Evolutionary conservation across 2,329 filamentous ascomycete species (phyloP).

Genomic region (Pseudocercospora fuligena): DNA sequence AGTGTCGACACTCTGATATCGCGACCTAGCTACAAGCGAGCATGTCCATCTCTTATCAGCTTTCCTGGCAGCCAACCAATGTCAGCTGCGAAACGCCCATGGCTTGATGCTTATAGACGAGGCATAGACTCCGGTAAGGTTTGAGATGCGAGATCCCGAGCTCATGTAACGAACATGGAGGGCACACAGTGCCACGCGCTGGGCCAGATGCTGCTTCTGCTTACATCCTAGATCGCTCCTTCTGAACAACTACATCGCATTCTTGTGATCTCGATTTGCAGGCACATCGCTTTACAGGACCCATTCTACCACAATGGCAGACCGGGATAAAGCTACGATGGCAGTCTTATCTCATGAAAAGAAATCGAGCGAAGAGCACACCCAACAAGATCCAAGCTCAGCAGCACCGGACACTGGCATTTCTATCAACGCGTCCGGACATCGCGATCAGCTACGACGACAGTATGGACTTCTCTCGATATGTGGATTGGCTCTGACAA

Average conservation of each 20-base stretch:
- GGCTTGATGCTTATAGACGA: neutral
- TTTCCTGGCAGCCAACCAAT: neutral
- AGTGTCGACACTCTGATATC: neutral
- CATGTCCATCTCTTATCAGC: constrained; percentile 4
- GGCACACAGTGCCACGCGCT: neutral
- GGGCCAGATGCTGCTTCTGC: too few species aligned
- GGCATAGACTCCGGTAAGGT: neutral
- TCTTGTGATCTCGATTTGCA: too few species aligned
- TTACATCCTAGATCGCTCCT: too few species aligned
- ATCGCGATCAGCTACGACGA: constrained; percentile 65
- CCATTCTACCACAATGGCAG: neutral
- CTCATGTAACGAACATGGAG: constrained; percentile 2
- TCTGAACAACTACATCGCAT: too few species aligned
- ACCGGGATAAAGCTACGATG: neutral
- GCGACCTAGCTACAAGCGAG: neutral
- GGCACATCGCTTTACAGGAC: too few species aligned
- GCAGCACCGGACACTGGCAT: constrained; percentile 40
- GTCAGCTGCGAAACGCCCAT: neutral
- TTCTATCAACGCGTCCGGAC: constrained; percentile 67
- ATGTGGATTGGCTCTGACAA: constrained; percentile 62
- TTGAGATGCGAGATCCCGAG: constrained; percentile 2
- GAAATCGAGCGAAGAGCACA: neutral
- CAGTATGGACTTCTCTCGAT: constrained; percentile 66
- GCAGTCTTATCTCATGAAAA: neutral
- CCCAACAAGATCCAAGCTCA: neutral